Base-by-base conservation (phyloP, 768 basidiomycete genomes). In the Russula compacta region DNA sequence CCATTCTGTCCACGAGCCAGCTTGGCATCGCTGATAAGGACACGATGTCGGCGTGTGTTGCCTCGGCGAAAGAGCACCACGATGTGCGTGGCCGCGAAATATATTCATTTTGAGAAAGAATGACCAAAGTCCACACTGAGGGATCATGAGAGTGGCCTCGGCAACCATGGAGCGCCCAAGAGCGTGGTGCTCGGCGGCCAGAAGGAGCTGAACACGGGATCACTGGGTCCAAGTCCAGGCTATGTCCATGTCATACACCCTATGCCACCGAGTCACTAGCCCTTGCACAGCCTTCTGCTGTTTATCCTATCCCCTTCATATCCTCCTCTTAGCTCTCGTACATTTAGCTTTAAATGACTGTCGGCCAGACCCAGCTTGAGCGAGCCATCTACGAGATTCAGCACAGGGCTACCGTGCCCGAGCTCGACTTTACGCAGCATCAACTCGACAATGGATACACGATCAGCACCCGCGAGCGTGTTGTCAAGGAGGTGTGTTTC, bases 381-480 rank as follows among this genome's bases (percentile, higher is more conserved):
- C 79, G 83, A 71, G 84, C 84, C 67, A 84, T 86, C 72, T 80
- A 81, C 70, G 78, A 86, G 73, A 85, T 87, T 36, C 73, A 78
- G 56, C 73, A 76, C 62, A 79, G 76, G 54, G 74, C 76, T 29
- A 69, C 74, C n/a, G 73, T 83, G 7, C 82, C 83, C 12, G 79
- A 83, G 58, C 80, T 92, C 71, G 95, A 98, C 79, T 95, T 87
- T 71, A 94, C 94, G 1, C 89, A 91, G 69, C 92, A 98, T 73
- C 77, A 84, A 62, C 84, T 95, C 64, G 97, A 98, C 60, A 94
- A 97, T 75, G 97, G 97, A 19, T 87, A 82, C 68, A 79, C 85
- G 49, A 87, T 98, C 68, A 90, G 85, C 74, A 98, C 97, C 14
- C 91, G 92, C 68, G 95, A 98, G 74, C 84, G 95, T 66, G 92